These are phyloP conservation scores for Venturiaceae sp. DNA, from an alignment of 2,329 filamentous ascomycete species.

Conservation along the genomic window DNA sequence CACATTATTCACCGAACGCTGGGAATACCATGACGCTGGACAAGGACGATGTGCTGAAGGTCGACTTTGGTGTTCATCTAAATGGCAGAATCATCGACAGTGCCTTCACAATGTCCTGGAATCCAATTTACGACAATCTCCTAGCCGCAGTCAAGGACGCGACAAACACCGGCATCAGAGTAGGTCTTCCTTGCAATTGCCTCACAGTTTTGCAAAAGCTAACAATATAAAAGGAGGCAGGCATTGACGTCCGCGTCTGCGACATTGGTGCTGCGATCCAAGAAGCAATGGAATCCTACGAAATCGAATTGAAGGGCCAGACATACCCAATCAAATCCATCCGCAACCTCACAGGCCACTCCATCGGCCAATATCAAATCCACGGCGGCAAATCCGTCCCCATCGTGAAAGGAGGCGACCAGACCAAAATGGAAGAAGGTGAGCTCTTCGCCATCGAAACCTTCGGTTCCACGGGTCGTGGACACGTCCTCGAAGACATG, in stretches of 20 bases:
- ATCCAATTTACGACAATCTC: slow-evolving; percentile 59
- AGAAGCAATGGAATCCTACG: slow-evolving; percentile 89
- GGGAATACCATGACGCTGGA: slow-evolving; percentile 67
- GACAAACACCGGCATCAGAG: slow-evolving; percentile 64
- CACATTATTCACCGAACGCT: slow-evolving; percentile 80
- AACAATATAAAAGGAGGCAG: slow-evolving; percentile 54
- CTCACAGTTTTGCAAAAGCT: background rate
- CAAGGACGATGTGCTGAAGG: slow-evolving; percentile 62
- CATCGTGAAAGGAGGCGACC: slow-evolving; percentile 79
- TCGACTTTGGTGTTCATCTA: slow-evolving; percentile 62
- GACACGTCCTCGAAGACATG: slow-evolving; percentile 74
- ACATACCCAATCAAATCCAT: slow-evolving; percentile 77
- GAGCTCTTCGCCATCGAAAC: slow-evolving; percentile 95
- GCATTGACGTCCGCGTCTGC: slow-evolving; percentile 81
- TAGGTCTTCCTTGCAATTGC: slow-evolving; percentile 18
- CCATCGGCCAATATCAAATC: slow-evolving; percentile 80
- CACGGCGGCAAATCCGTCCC: slow-evolving; percentile 90
- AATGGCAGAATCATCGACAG: slow-evolving; percentile 64
- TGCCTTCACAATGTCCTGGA: slow-evolving; percentile 60
- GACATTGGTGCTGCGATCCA: slow-evolving; percentile 80
- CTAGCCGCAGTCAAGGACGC: slow-evolving; percentile 57
- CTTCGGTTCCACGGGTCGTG: slow-evolving; percentile 87
- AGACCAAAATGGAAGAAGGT: slow-evolving; percentile 96
- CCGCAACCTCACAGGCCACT: slow-evolving; percentile 81
- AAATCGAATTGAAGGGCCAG: slow-evolving; percentile 71